Conservation (phyloP, 495 filamentous ascomycete genomes). For the Astrocystis sublimbata region DNA sequence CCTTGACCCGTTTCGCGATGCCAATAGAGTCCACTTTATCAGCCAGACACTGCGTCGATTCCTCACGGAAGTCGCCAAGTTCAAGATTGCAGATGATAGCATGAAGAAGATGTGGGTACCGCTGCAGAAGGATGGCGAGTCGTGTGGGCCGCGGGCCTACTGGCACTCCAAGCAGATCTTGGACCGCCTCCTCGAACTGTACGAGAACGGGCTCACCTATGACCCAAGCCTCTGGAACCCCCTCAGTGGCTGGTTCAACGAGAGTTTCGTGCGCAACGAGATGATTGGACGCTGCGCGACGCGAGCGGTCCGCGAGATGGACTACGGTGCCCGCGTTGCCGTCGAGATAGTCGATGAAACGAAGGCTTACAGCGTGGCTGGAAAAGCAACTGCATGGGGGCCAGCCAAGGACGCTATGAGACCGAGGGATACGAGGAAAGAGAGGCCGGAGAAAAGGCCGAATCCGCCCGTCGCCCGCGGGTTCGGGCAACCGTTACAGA, state of each 20-base stretch:
- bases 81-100: not conserved
- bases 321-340: conserved; percentile 24
- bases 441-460: conserved; percentile 1
- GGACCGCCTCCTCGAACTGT: conserved; percentile 16
- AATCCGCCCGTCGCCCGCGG: not conserved
- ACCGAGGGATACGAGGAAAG: not conserved
- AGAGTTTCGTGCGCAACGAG: conserved; percentile 26
- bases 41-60: not conserved
- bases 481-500: not conserved
- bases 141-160: conserved; percentile 25
- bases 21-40: not conserved
- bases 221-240: conserved; percentile 14
- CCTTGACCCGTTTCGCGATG: conserved; percentile 10
- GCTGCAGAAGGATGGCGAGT: conserved; percentile 13
- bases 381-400: not conserved
- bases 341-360: conserved; percentile 21
- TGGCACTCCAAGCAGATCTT: conserved; percentile 26
- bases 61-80: not conserved
- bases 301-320: conserved; percentile 18
- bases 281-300: conserved; percentile 28
- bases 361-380: not conserved
- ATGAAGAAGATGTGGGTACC: conserved; percentile 11
- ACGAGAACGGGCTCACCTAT: not conserved
- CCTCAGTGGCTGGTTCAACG: conserved; percentile 25
- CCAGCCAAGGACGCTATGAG: not conserved